These are phyloP conservation scores for Termitomyces sp. DNA, from an alignment of 768 basidiomycete species.

Conservation along the genomic window DNA sequence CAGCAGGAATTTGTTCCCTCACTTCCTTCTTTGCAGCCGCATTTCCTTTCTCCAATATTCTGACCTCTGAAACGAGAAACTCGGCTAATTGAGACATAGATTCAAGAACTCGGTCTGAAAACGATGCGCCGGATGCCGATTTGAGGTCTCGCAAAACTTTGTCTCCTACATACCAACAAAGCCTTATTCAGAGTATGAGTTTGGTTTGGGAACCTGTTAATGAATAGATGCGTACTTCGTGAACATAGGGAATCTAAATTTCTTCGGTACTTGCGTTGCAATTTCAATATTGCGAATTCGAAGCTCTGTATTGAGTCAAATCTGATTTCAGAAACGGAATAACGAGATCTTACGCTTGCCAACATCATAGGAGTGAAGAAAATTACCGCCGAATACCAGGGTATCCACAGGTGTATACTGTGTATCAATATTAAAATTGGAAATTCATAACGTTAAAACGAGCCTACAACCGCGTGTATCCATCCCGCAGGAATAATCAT, in stretches of 20 bases:
- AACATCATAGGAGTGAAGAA: constrained; percentile 89
- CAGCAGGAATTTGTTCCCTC: constrained; percentile 75
- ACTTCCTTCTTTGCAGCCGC: constrained; percentile 72
- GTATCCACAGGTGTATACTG: constrained; percentile 91
- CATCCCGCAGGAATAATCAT: constrained; percentile 96
- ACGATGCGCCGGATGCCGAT: constrained; percentile 29
- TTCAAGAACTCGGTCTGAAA: constrained; percentile 53
- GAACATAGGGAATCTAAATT: constrained; percentile 84
- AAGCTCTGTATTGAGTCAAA: constrained; percentile 53
- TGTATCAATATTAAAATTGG: constrained; percentile 6
- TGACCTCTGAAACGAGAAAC: constrained; percentile 76
- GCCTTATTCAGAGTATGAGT: constrained; percentile 32
- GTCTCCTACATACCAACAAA: constrained; percentile 90
- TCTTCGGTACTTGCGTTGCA: constrained; percentile 86
- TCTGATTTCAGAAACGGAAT: background rate
- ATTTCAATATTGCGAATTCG: constrained; percentile 89
- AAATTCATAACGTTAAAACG: background rate
- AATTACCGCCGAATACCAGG: constrained; percentile 96
- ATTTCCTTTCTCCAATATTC: constrained; percentile 62
- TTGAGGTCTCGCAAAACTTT: constrained; percentile 73
- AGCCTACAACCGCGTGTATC: constrained; percentile 92
- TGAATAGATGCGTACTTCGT: constrained; percentile 44
- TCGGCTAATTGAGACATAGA: constrained; percentile 68
- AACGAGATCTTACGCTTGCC: constrained; percentile 59
- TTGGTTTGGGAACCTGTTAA: background rate